Conservation (phyloP, 2,329 filamentous ascomycete species). For the Neofusicoccum laricinum region DNA sequence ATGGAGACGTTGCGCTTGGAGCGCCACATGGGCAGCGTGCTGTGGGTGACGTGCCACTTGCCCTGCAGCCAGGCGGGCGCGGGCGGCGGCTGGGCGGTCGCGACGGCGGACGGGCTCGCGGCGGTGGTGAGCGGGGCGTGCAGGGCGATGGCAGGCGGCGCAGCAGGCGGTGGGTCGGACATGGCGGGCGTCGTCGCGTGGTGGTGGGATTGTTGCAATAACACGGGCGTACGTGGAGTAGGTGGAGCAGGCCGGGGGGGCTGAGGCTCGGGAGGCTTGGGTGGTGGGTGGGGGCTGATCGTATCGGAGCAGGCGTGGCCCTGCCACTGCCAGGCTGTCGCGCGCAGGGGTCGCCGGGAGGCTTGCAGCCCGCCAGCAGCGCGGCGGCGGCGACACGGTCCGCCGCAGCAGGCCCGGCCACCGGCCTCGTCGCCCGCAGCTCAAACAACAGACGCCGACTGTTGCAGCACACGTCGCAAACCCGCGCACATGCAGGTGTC, state of each 20-base stretch:
- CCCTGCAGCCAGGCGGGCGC: conserved; percentile 37
- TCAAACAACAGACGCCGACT: not conserved
- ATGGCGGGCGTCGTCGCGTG: not conserved
- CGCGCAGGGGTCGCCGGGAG: too few relatives aligned
- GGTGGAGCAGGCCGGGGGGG: not conserved
- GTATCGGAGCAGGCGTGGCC: too few relatives aligned
- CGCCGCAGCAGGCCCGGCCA: not conserved
- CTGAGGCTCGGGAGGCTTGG: not conserved
- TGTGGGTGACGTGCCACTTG: conserved; percentile 38
- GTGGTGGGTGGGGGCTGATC: not conserved
- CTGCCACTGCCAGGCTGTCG: too few relatives aligned
- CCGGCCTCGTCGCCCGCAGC: too few relatives aligned
- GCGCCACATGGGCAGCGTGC: conserved; percentile 66
- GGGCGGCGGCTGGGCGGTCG: conserved; percentile 20
- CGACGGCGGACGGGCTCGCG: not conserved
- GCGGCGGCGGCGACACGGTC: not conserved
- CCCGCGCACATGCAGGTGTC: too few relatives aligned
- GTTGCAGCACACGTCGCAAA: not conserved
- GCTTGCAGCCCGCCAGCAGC: not conserved
- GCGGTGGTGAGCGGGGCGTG: conserved; percentile 16
- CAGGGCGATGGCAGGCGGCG: conserved; percentile 2
- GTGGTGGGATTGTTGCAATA: too few relatives aligned
- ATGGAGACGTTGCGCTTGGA: conserved; percentile 76
- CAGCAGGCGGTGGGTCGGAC: not conserved
- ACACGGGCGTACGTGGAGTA: not conserved